phyloP scores from a whole-genome alignment of 805 yeast genomes.

The Candida patagonica region DNA sequence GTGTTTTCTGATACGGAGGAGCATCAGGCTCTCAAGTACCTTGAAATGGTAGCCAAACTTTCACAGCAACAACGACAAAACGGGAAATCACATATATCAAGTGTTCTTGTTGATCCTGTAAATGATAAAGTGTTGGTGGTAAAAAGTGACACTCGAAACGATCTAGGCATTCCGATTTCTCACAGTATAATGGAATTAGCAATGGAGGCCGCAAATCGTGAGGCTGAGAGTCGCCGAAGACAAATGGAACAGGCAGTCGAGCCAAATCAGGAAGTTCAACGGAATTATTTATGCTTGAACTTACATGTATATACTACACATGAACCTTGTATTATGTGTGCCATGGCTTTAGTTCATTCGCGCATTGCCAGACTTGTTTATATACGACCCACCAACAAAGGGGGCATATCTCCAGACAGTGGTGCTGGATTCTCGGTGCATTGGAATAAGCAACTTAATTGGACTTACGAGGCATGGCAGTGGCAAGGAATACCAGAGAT shows the following conservation, averaged over 20 bases:
- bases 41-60: conserved; percentile 23
- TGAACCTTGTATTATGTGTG: conserved; percentile 95
- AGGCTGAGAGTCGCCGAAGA: conserved; percentile 35
- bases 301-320: conserved; percentile 79
- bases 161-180: conserved; percentile 40
- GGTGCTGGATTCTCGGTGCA: conserved; percentile 71
- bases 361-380: conserved; percentile 64
- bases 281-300: conserved; percentile 60
- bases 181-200: conserved; percentile 77
- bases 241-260: not conserved
- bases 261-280: conserved; percentile 1
- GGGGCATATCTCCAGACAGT: conserved; percentile 45
- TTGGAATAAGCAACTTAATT: conserved; percentile 63
- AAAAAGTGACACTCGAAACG: conserved; percentile 32
- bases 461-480: conserved; percentile 78
- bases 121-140: conserved; percentile 34
- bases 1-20: conserved; percentile 42
- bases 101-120: conserved; percentile 55
- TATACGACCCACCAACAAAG: conserved; percentile 38
- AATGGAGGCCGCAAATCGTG: conserved; percentile 49
- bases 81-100: conserved; percentile 38
- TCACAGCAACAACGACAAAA: conserved; percentile 14
- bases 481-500: conserved; percentile 32
- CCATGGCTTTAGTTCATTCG: conserved; percentile 93
- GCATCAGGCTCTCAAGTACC: conserved; percentile 30